Evolutionary conservation across 768 basidiomycete genomes (phyloP).

Genomic region (Calocybe cyanea): DNA sequence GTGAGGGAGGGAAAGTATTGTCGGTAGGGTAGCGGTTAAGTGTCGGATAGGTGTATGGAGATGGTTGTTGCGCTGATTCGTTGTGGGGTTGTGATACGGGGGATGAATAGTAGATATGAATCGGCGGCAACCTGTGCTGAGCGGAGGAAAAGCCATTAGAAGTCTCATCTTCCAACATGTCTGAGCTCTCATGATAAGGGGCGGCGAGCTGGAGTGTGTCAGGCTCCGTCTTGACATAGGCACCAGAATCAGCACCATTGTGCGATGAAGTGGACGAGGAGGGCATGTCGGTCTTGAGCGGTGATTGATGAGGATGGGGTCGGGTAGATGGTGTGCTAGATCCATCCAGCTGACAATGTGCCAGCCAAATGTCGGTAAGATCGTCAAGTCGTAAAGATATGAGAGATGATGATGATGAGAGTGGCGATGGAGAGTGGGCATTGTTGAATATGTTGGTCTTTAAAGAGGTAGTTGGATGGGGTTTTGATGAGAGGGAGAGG

Average conservation of each 20-base stretch:
- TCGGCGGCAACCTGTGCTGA: slow-evolving; percentile 12
- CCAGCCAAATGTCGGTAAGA: slow-evolving; percentile 57
- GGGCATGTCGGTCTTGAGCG: slow-evolving; percentile 3
- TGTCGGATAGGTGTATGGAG: neutral
- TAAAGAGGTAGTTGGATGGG: slow-evolving; percentile 26
- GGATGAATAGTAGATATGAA: slow-evolving; percentile 12
- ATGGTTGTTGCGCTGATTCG: neutral
- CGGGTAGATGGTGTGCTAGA: no score
- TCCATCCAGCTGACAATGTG: slow-evolving; percentile 40
- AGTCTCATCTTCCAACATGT: slow-evolving; percentile 9
- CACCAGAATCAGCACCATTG: slow-evolving; percentile 2
- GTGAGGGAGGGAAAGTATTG: neutral
- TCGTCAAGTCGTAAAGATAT: slow-evolving; percentile 55
- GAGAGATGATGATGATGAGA: slow-evolving; percentile 39
- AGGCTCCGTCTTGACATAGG: slow-evolving; percentile 30
- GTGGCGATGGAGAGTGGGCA: slow-evolving; percentile 7
- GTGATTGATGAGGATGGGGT: slow-evolving; percentile 1
- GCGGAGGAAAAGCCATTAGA: neutral
- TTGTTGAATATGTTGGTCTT: no score
- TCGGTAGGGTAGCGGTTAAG: slow-evolving; percentile 3
- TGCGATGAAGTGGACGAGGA: no score
- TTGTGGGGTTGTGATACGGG: neutral
- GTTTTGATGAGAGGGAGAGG: slow-evolving; percentile 21
- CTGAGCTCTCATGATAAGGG: slow-evolving; percentile 14
- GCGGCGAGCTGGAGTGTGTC: slow-evolving; percentile 15